phyloP scores from a whole-genome alignment of 352 stramenopile genomes.

The Phytophthora europaea region DNA sequence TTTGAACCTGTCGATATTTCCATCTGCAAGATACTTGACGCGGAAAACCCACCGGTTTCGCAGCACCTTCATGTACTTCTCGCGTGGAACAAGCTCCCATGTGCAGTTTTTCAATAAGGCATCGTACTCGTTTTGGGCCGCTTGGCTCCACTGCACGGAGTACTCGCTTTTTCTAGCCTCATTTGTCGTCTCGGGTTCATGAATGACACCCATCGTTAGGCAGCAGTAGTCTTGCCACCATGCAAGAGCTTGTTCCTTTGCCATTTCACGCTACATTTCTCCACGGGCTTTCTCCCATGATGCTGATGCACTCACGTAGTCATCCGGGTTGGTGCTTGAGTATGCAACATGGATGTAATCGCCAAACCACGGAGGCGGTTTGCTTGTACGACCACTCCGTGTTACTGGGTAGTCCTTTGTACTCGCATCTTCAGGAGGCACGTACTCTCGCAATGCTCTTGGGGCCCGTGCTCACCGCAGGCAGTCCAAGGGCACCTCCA shows the following conservation, averaged over 20 bases:
- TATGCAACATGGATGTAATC: constrained; percentile 15
- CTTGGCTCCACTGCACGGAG: neutral
- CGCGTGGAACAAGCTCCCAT: neutral
- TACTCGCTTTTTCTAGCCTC: neutral
- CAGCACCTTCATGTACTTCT: constrained; percentile 8
- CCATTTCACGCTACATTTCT: constrained; percentile 9
- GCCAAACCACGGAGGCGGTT: constrained; percentile 10
- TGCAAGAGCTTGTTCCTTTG: neutral
- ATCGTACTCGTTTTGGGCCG: neutral
- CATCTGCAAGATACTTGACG: constrained; percentile 4
- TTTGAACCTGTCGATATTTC: constrained; percentile 11
- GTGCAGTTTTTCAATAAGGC: constrained; percentile 4
- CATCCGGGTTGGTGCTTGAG: neutral
- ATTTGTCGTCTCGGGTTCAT: neutral
- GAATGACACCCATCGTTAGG: constrained; percentile 1
- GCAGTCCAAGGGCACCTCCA: no score
- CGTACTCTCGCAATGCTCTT: constrained; percentile 11
- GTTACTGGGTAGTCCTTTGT: constrained; percentile 11
- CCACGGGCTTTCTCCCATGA: constrained; percentile 9
- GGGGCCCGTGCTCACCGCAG: no score
- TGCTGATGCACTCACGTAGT: neutral
- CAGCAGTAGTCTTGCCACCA: constrained; percentile 18
- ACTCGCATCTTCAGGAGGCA: neutral
- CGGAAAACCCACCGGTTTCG: constrained; percentile 10
- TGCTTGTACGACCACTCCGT: constrained; percentile 10